A percentile compares a stretch with the other conserved stretches of the same genome.
phyloP scores from a whole-genome alignment of 2,329 filamentous ascomycete species.

The Clonostachys rosea region DNA sequence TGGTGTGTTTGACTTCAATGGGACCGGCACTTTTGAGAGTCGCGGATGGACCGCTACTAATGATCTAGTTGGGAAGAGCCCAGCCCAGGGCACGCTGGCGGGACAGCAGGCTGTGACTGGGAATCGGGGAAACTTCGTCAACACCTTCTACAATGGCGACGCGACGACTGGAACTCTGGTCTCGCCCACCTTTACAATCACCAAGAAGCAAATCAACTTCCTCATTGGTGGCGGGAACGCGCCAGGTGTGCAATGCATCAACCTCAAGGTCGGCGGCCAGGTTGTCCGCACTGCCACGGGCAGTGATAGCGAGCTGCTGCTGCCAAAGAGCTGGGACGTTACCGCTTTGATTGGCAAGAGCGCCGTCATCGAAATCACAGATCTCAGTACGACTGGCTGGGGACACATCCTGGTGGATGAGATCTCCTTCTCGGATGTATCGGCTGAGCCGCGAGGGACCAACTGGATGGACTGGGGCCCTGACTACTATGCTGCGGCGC shows the following conservation, averaged over 20 bases:
- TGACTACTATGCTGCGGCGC: constrained; percentile 1
- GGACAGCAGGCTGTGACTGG: background rate
- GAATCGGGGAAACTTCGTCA: background rate
- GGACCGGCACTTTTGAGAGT: background rate
- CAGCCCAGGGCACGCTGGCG: background rate
- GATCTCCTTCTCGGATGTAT: constrained; percentile 1
- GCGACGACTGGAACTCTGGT: background rate
- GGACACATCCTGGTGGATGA: constrained; percentile 1
- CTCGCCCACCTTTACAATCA: background rate
- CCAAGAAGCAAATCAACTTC: constrained; percentile 1
- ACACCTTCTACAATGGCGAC: background rate
- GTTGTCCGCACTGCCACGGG: constrained; percentile 1
- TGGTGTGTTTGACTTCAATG: background rate
- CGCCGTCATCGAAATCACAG: background rate
- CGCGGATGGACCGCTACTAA: background rate
- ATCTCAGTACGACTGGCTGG: constrained; percentile 2
- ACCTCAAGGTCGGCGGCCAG: constrained; percentile 1
- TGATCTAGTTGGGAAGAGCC: background rate
- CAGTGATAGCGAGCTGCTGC: background rate
- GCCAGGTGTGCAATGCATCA: constrained; percentile 1
- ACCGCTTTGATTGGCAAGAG: background rate
- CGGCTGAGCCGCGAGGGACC: constrained; percentile 1
- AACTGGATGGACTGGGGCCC: constrained; percentile 1
- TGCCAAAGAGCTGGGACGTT: background rate
- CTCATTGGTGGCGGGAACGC: constrained; percentile 1